phyloP scores from a whole-genome alignment of 2,329 filamentous ascomycete species.

The Fusarium burgessii region DNA sequence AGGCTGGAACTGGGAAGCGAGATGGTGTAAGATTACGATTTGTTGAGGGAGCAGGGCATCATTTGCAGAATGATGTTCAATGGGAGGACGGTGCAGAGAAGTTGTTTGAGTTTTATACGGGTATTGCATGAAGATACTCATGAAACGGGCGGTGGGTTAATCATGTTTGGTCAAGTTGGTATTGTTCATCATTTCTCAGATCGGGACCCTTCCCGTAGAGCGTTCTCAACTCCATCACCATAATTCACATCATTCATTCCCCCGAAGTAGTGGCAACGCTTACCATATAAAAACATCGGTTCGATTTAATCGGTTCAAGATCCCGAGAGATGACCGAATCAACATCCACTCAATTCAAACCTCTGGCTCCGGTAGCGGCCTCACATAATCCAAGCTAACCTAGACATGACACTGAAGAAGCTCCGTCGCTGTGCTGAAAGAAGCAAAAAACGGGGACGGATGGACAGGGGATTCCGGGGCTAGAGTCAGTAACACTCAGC shows the following conservation, averaged over 20 bases:
- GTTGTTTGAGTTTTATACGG: conserved; percentile 56
- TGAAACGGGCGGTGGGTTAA: not conserved
- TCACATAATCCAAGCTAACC: not conserved
- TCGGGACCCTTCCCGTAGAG: not conserved
- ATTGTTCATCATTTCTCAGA: not conserved
- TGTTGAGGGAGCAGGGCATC: conserved; percentile 61
- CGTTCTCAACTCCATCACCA: conserved; percentile 14
- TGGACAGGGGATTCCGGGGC: conserved; percentile 24
- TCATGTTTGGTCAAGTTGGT: not conserved
- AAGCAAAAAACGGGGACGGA: conserved; percentile 35
- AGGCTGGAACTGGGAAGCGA: conserved; percentile 14
- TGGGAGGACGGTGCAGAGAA: conserved; percentile 62
- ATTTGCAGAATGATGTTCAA: conserved; percentile 64
- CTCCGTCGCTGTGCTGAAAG: conserved; percentile 24
- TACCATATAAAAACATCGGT: conserved; percentile 1
- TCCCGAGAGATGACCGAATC: conserved; percentile 40
- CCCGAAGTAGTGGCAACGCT: not conserved
- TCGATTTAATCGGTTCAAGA: conserved; percentile 30
- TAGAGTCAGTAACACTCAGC: conserved; percentile 27
- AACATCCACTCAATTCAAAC: conserved; percentile 13
- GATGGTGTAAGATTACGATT: conserved; percentile 56
- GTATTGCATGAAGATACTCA: conserved; percentile 10
- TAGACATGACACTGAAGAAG: not conserved
- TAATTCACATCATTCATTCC: conserved; percentile 1
- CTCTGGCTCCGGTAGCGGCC: conserved; percentile 30